A percentile compares a stretch with the other conserved stretches of the same genome.
Conservation (phyloP, 2,329 filamentous ascomycete species). For the Exophiala spinifera region DNA sequence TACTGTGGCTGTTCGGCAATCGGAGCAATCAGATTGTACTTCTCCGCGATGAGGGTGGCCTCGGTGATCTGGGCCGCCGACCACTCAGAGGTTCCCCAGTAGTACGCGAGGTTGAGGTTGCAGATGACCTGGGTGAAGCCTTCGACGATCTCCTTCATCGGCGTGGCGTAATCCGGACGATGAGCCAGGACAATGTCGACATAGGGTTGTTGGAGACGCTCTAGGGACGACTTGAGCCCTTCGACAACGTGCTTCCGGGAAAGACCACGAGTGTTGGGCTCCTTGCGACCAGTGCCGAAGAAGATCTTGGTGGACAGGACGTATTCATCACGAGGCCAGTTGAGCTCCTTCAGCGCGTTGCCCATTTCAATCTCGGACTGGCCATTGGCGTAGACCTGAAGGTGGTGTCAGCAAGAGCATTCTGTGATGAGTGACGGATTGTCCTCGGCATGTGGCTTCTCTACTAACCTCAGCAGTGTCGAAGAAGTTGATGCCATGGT, state of each 20-base stretch:
- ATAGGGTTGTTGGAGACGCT: conserved; percentile 63
- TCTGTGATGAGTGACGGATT: neutral
- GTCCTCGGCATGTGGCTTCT: neutral
- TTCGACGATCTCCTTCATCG: conserved; percentile 68
- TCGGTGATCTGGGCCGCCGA: conserved; percentile 62
- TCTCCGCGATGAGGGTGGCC: conserved; percentile 52
- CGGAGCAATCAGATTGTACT: conserved; percentile 60
- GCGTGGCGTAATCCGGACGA: conserved; percentile 59
- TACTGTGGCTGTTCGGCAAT: conserved; percentile 66
- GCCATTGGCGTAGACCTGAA: conserved; percentile 47
- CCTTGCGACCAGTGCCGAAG: conserved; percentile 41
- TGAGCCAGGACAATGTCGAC: conserved; percentile 70
- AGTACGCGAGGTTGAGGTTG: conserved; percentile 61
- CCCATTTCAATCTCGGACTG: conserved; percentile 56
- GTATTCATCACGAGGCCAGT: conserved; percentile 56
- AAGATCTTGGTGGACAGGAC: conserved; percentile 57
- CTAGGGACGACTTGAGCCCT: conserved; percentile 58
- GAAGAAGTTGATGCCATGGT: conserved; percentile 57
- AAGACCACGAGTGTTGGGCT: conserved; percentile 63
- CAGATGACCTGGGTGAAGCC: conserved; percentile 69
- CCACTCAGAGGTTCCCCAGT: conserved; percentile 71
- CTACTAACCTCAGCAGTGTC: conserved; percentile 53
- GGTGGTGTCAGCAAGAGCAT: conserved; percentile 2
- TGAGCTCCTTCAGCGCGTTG: conserved; percentile 54
- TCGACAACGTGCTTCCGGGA: conserved; percentile 69